phyloP scores from a whole-genome alignment of 352 stramenopile species.

The Phytophthora megakarya region DNA sequence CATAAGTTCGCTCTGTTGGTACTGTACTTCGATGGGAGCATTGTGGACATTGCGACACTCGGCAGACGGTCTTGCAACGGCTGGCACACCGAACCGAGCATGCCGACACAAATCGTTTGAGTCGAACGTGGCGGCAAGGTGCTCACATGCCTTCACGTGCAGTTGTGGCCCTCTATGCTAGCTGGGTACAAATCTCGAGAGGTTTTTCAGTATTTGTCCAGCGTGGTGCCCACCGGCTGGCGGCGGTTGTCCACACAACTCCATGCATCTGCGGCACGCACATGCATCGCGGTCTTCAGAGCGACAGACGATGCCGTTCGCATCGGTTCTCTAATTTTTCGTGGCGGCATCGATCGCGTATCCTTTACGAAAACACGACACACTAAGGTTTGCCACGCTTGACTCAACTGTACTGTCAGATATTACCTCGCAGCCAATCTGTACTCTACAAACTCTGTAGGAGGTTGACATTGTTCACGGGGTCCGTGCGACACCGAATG shows the following conservation, averaged over 20 bases:
- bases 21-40: background rate
- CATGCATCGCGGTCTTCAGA: background rate
- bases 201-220: constrained; percentile 14
- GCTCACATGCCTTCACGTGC: constrained; percentile 6
- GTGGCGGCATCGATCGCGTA: constrained; percentile 18
- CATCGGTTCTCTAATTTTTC: constrained; percentile 23
- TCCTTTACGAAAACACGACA: constrained; percentile 19
- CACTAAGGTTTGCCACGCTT: constrained; percentile 17
- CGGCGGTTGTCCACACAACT: constrained; percentile 20
- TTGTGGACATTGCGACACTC: constrained; percentile 23
- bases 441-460: too few relatives aligned
- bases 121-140: constrained; percentile 2
- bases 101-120: background rate
- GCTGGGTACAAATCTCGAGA: constrained; percentile 26
- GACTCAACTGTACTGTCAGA: too few relatives aligned
- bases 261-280: constrained; percentile 2
- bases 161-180: constrained; percentile 22
- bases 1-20: too few relatives aligned
- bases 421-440: too few relatives aligned
- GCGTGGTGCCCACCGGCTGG: constrained; percentile 25
- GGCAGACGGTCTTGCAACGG: background rate
- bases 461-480: too few relatives aligned
- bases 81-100: constrained; percentile 1
- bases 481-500: too few relatives aligned
- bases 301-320: constrained; percentile 22